Conservation (phyloP, 108 stramenopile species). For the Skeletonema grethae region DNA sequence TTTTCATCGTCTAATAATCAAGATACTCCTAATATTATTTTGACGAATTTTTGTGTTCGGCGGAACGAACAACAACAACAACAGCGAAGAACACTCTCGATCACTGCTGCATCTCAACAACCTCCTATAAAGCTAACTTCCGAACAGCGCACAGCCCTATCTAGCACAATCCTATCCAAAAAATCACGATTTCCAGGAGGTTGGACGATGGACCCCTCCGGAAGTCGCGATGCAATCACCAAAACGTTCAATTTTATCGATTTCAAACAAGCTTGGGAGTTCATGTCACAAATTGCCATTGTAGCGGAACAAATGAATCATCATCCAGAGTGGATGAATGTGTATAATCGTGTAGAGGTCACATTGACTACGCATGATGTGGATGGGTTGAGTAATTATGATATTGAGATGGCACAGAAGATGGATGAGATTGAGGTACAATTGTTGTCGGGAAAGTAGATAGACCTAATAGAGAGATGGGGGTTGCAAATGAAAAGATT, state of each 20-base stretch:
- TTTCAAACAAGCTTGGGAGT: conserved; percentile 91
- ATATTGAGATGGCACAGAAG: conserved; percentile 73
- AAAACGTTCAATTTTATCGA: conserved; percentile 85
- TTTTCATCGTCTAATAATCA: too few relatives aligned
- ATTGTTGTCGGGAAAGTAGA: conserved; percentile 48
- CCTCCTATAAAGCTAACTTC: background rate
- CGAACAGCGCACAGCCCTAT: conserved; percentile 1
- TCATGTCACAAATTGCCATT: conserved; percentile 89
- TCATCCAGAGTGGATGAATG: conserved; percentile 99
- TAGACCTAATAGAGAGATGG: background rate
- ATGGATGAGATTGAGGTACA: conserved; percentile 74
- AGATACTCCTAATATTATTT: too few relatives aligned
- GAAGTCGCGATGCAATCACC: conserved; percentile 64
- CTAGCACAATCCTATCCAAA: conserved; percentile 6
- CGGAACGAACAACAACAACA: too few relatives aligned
- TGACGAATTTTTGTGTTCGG: too few relatives aligned
- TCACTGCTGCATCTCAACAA: background rate
- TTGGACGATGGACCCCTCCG: background rate
- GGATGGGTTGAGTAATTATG: conserved; percentile 77
- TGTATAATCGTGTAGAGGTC: conserved; percentile 93
- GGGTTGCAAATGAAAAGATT: background rate
- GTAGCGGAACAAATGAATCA: conserved; percentile 95
- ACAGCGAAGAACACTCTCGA: background rate
- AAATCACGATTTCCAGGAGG: background rate
- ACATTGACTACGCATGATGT: conserved; percentile 86